These are phyloP conservation scores for Lachancea fermentati DNA, from an alignment of 805 yeast species.

Conservation along the genomic window DNA sequence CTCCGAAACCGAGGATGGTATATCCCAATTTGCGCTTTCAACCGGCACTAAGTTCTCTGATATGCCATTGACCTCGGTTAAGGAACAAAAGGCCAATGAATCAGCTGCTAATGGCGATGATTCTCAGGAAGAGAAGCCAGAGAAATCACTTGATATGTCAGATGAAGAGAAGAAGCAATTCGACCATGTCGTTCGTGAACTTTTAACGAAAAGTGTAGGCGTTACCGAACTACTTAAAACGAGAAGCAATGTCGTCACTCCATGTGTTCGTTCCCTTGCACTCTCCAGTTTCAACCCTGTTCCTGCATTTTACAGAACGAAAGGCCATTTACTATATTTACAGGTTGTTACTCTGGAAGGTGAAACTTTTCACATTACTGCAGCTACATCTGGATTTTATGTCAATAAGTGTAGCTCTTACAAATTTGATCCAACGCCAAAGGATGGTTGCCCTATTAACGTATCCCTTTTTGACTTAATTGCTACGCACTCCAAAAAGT, in stretches of 20 bases:
- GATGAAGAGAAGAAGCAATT: slow-evolving; percentile 27
- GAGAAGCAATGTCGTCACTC: slow-evolving; percentile 24
- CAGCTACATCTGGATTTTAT: slow-evolving; percentile 73
- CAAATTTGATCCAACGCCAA: slow-evolving; percentile 62
- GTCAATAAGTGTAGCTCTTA: slow-evolving; percentile 63
- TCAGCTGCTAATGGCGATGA: slow-evolving; percentile 5
- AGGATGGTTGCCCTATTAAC: slow-evolving; percentile 25
- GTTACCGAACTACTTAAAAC: slow-evolving; percentile 17
- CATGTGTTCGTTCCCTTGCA: slow-evolving; percentile 51
- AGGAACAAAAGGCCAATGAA: slow-evolving; percentile 13
- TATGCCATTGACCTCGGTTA: slow-evolving; percentile 22
- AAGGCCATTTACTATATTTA: slow-evolving; percentile 79
- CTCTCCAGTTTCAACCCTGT: slow-evolving; percentile 87
- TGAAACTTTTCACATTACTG: slow-evolving; percentile 72
- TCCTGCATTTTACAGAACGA: slow-evolving; percentile 50
- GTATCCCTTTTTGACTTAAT: slow-evolving; percentile 56
- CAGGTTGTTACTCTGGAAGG: slow-evolving; percentile 74
- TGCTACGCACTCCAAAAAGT: slow-evolving; percentile 57
- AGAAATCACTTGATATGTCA: slow-evolving; percentile 22
- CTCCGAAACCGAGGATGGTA: slow-evolving; percentile 28
- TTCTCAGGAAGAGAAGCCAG: slow-evolving; percentile 10
- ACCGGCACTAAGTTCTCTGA: slow-evolving; percentile 27
- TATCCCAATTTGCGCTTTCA: slow-evolving; percentile 31
- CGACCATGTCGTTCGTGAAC: slow-evolving; percentile 19
- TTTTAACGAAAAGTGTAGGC: slow-evolving; percentile 17